Base-by-base conservation (phyloP, 805 yeast genomes). In the Saturnispora serradocipensis region DNA sequence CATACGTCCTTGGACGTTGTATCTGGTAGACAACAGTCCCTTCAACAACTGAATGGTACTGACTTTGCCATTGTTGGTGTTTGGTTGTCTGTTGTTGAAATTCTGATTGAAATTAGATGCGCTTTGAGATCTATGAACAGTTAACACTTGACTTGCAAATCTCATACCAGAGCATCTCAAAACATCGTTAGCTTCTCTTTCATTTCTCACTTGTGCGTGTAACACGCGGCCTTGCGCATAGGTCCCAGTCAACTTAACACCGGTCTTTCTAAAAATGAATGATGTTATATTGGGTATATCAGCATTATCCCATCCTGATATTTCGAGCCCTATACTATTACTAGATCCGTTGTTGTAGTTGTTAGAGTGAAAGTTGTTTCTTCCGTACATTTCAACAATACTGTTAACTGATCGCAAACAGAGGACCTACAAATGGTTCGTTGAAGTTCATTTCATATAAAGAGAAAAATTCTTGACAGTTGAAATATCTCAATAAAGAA, bases 221-320 rank as follows among this genome's bases (percentile, higher is more conserved):
- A 88, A 66, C 1, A 76, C 70, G 3, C 80, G 80, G 9, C 67
- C 62, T 5, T 45, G 53, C 13, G 80, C 78, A 51, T 81, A 81
- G 10, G 81, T 71, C 61, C 84, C 77, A 48, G 67, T 65, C 11
- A 90, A 71, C 0, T 72, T 67, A 18, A 86, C 72, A 49, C 76
- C 72, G 15, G 86, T 70, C 61, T 85, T 87, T 56, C 95, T 74
- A 47, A 81, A 76, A 15, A 89, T 66, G 65, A 89, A 90, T 38
- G 73, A 71, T 9, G 85, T 72, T 53, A 88, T 72, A 53, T 88
- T 95, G 18, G 76, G 81, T 54, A 75, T 73, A 2, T 84, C 65
- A 1, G 89, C 95, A 54, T 88, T 86, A 54, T 84, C 82, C 97
- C 97, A 89, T 44, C 89, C 88, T 38, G 74, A 69, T 10, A 88